phyloP scores from a whole-genome alignment of 2,329 filamentous ascomycete species.

The Cadophora malorum region DNA sequence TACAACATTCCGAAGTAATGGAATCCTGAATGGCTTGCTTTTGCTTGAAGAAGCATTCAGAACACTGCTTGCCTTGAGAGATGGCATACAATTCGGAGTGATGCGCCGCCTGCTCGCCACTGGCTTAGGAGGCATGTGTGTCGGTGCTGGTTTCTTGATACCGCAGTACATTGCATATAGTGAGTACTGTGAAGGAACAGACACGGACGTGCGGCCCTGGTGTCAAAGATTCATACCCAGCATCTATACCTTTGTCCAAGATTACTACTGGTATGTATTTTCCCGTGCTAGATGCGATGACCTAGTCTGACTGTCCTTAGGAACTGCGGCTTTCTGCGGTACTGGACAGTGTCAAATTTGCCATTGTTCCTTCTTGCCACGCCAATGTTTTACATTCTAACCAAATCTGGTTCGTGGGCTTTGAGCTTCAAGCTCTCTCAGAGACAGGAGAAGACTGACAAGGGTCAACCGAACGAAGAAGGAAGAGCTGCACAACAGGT shows the following conservation, averaged over 20 bases:
- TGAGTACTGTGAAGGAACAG: slow-evolving; percentile 65
- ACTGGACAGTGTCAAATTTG: slow-evolving; percentile 87
- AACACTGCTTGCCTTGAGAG: slow-evolving; percentile 51
- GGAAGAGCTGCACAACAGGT: slow-evolving; percentile 28
- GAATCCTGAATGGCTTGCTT: slow-evolving; percentile 78
- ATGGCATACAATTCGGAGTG: slow-evolving; percentile 51
- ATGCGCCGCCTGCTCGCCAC: slow-evolving; percentile 63
- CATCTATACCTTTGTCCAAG: slow-evolving; percentile 90
- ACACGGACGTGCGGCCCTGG: slow-evolving; percentile 66
- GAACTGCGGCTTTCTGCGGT: slow-evolving; percentile 85
- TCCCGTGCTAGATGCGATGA: not conserved
- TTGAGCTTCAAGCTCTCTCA: slow-evolving; percentile 38
- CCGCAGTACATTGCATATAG: slow-evolving; percentile 80
- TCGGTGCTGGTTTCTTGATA: slow-evolving; percentile 69
- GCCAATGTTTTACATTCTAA: slow-evolving; percentile 75
- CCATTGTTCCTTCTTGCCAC: slow-evolving; percentile 86
- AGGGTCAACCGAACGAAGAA: not conserved
- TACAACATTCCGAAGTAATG: slow-evolving; percentile 82
- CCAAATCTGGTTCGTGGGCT: slow-evolving; percentile 62
- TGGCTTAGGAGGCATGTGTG: slow-evolving; percentile 68
- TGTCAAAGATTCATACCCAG: slow-evolving; percentile 77
- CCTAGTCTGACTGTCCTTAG: slow-evolving; percentile 52
- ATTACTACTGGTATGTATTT: slow-evolving; percentile 79
- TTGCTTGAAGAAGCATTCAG: slow-evolving; percentile 67
- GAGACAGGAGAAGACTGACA: not conserved